These are phyloP conservation scores for Candida sanyaensis DNA, from an alignment of 1,139 yeast species.

Conservation along the genomic window DNA sequence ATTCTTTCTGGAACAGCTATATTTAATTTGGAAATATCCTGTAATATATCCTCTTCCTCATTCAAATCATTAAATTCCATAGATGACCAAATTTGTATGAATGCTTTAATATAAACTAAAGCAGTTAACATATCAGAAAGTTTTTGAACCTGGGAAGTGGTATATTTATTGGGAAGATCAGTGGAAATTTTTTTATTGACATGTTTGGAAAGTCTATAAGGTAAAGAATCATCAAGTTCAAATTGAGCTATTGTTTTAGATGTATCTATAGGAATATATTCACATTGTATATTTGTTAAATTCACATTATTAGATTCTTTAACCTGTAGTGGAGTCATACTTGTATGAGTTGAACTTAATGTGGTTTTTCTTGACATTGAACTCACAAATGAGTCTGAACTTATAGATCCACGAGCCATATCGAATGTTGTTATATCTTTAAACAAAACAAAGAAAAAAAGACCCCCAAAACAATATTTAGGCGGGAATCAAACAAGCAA, in stretches of 20 bases:
- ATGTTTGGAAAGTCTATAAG: conserved; percentile 5
- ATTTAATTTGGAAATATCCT: conserved; percentile 1
- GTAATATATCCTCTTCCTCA: conserved; percentile 2
- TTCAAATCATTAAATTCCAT: background rate
- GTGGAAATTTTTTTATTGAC: conserved; percentile 3
- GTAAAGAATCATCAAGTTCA: conserved; percentile 9
- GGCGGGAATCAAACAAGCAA: too few relatives aligned
- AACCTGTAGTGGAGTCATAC: background rate
- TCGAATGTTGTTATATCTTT: too few relatives aligned
- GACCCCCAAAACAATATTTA: too few relatives aligned
- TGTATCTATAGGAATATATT: background rate
- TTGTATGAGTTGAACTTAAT: background rate
- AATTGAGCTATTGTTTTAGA: conserved; percentile 6
- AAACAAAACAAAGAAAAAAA: too few relatives aligned
- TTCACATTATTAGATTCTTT: conserved; percentile 4
- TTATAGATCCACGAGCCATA: background rate
- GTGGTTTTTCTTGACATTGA: conserved; percentile 1
- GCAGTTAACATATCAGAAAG: conserved; percentile 5
- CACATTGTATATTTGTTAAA: conserved; percentile 2
- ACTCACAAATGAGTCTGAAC: background rate
- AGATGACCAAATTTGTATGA: conserved; percentile 9
- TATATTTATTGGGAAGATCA: background rate
- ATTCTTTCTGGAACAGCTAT: conserved; percentile 10
- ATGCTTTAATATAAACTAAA: conserved; percentile 4
- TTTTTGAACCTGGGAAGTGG: background rate